These are phyloP conservation scores for Copromyces sp. DNA, from an alignment of 495 filamentous ascomycete species.

Conservation along the genomic window DNA sequence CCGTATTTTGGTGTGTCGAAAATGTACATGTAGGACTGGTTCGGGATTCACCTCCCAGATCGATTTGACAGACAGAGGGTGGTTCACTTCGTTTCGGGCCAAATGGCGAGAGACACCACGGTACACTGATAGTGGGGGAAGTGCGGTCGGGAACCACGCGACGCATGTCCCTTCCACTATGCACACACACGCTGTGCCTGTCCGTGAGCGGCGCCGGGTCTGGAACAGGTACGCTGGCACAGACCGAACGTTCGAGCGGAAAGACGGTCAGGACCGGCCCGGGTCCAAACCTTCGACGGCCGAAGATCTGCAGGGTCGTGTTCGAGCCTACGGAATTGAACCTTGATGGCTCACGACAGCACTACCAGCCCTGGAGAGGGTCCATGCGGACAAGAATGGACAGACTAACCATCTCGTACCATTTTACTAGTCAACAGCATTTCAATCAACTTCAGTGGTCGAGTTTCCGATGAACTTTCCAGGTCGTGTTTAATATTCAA, in stretches of 20 bases:
- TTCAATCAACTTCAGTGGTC: neutral
- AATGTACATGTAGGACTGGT: neutral
- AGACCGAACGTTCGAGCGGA: neutral
- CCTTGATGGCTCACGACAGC: neutral
- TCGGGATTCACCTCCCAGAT: neutral
- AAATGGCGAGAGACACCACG: neutral
- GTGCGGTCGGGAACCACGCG: neutral
- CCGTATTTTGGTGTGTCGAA: neutral
- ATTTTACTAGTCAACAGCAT: neutral
- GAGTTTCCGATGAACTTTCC: neutral
- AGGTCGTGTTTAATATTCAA: neutral
- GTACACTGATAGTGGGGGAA: neutral
- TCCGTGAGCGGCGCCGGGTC: neutral
- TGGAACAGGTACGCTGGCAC: neutral
- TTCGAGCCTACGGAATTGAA: neutral
- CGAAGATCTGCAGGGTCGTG: neutral
- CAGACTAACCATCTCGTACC: neutral
- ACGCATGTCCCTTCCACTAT: neutral
- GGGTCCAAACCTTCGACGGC: neutral
- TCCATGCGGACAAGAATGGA: neutral
- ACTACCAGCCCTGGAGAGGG: neutral
- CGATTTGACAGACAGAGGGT: neutral
- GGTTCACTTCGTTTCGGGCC: neutral
- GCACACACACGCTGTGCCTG: neutral
- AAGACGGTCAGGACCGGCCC: neutral